These are phyloP conservation scores for Aspergillus sergii DNA, from an alignment of 2,329 filamentous ascomycete genomes.

Conservation along the genomic window DNA sequence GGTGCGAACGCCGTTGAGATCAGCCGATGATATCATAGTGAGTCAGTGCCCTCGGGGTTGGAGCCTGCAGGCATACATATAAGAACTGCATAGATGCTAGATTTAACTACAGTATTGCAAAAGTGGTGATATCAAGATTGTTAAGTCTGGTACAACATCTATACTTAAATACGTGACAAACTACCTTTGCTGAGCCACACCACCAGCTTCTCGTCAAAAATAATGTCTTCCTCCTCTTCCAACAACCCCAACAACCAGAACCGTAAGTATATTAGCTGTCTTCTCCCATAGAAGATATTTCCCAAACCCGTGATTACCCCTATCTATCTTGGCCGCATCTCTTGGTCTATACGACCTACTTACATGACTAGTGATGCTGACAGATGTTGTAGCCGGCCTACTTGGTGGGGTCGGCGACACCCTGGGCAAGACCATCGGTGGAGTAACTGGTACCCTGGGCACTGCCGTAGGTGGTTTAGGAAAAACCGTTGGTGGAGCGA, in stretches of 20 bases:
- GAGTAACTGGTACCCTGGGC: constrained; percentile 36
- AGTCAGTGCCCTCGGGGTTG: neutral
- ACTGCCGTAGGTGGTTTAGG: constrained; percentile 31
- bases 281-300: neutral
- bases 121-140: neutral
- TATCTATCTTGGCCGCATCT: neutral
- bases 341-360: neutral
- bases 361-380: constrained; percentile 1
- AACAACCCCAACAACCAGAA: neutral
- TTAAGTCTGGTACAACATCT: neutral
- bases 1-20: neutral
- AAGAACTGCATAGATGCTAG: neutral
- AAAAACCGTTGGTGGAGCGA: constrained; percentile 38
- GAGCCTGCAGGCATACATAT: neutral
- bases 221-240: neutral
- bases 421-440: constrained; percentile 34
- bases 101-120: neutral
- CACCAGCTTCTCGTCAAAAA: neutral
- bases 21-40: constrained; percentile 6
- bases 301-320: neutral
- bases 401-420: constrained; percentile 30
- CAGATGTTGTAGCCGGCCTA: constrained; percentile 9
- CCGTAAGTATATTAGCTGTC: neutral
- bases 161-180: neutral
- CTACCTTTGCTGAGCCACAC: neutral